Percentiles rank a stretch among this genome's conserved stretches.
phyloP scores from a whole-genome alignment of 257 asterid species.

The Gentiana straminea region DNA sequence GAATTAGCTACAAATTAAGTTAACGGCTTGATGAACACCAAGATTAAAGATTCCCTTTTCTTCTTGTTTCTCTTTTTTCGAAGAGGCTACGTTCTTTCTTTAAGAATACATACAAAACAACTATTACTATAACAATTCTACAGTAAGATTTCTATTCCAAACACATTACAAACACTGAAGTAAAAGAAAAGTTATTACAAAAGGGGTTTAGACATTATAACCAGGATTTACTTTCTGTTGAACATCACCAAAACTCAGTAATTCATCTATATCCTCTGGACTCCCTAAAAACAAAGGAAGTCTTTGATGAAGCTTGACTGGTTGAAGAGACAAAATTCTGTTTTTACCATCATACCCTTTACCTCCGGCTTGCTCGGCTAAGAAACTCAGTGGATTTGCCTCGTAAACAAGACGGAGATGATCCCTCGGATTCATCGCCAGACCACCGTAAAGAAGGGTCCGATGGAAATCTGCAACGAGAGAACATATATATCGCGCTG shows the following conservation, averaged over 20 bases:
- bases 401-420: constrained; percentile 98
- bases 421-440: constrained; percentile 90
- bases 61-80: no score
- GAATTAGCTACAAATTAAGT: no score
- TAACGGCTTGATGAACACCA: no score
- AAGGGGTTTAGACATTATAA: constrained; percentile 46
- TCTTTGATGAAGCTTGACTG: constrained; percentile 75
- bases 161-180: no score
- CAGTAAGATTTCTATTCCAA: neutral
- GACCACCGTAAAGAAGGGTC: constrained; percentile 81
- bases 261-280: constrained; percentile 68
- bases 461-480: constrained; percentile 97
- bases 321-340: constrained; percentile 74
- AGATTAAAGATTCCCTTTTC: no score
- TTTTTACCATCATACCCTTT: constrained; percentile 73
- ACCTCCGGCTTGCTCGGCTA: constrained; percentile 90
- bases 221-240: constrained; percentile 95
- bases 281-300: constrained; percentile 85
- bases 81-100: no score
- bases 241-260: constrained; percentile 74
- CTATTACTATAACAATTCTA: no score
- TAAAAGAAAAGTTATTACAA: constrained; percentile 1
- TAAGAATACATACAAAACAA: no score
- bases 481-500: constrained; percentile 93
- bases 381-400: constrained; percentile 83